phyloP scores from a whole-genome alignment of 2,329 filamentous ascomycete genomes.

The Dothistroma pini region DNA sequence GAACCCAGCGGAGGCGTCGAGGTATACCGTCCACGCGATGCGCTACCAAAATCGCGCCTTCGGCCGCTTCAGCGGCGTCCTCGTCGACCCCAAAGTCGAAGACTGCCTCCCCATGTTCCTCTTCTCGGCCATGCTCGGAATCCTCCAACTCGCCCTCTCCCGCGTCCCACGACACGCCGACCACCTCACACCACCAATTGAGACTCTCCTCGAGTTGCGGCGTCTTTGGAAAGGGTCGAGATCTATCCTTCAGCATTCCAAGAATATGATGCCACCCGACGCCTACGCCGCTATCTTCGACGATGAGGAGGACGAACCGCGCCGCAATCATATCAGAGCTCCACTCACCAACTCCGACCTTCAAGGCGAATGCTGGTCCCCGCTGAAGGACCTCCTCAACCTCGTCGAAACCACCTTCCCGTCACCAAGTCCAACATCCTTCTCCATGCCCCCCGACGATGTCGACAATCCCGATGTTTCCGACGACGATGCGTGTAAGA shows the following conservation, averaged over 20 bases:
- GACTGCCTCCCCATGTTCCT: slow-evolving; percentile 8
- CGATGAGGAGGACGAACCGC: background rate
- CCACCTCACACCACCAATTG: background rate
- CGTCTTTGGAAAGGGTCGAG: slow-evolving; percentile 1
- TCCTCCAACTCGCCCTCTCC: slow-evolving; percentile 2
- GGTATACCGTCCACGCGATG: slow-evolving; percentile 5
- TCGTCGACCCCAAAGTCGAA: slow-evolving; percentile 4
- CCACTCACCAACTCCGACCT: background rate
- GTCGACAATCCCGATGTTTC: background rate
- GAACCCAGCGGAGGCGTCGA: background rate
- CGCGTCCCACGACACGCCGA: background rate
- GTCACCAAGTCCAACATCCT: background rate
- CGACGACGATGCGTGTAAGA: background rate
- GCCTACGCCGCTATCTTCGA: background rate
- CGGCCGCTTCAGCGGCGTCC: slow-evolving; percentile 1
- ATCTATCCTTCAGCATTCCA: slow-evolving; percentile 2
- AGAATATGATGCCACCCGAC: background rate
- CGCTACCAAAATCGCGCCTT: slow-evolving; percentile 12
- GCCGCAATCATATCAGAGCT: background rate
- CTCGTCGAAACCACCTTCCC: background rate
- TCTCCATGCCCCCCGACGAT: background rate
- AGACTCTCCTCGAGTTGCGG: background rate
- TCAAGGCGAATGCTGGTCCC: background rate
- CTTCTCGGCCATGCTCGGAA: slow-evolving; percentile 5
- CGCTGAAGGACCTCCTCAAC: background rate